Evolutionary conservation across 176 grass and related monocot species (phyloP).

Genomic region (Leersia perrieri): DNA sequence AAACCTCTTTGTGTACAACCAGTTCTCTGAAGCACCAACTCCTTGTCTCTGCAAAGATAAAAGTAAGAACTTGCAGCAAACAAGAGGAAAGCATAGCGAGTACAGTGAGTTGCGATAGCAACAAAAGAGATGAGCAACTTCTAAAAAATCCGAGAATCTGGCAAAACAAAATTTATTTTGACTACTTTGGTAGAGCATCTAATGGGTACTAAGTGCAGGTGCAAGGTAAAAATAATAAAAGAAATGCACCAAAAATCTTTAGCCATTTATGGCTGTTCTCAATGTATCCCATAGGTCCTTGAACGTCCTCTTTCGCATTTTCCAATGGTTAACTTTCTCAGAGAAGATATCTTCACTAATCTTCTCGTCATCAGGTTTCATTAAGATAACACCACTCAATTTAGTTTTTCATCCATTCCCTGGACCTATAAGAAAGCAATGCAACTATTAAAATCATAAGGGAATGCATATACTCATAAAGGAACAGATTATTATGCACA

Average conservation of each 20-base stretch:
- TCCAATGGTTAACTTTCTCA: slow-evolving; percentile 93
- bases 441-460: slow-evolving; percentile 1
- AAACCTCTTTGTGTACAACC: no score
- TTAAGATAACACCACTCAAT: slow-evolving; percentile 71
- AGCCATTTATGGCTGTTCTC: slow-evolving; percentile 89
- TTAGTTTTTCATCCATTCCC: slow-evolving; percentile 85
- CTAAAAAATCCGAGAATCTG: not conserved
- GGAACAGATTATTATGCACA: not conserved
- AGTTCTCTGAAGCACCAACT: no score
- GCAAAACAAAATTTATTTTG: not conserved
- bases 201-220: not conserved
- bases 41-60: no score
- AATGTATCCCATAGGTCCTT: slow-evolving; percentile 94
- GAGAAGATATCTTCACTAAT: slow-evolving; percentile 65
- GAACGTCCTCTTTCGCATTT: slow-evolving; percentile 88
- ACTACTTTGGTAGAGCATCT: not conserved
- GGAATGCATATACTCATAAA: not conserved
- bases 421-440: slow-evolving; percentile 47
- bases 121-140: not conserved
- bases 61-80: no score
- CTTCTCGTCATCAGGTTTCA: slow-evolving; percentile 94
- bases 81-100: not conserved
- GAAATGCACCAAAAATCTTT: slow-evolving; percentile 46
- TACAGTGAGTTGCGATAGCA: not conserved
- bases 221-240: not conserved